Evolutionary conservation across 495 filamentous ascomycete genomes (phyloP).

Genomic region (Penicillium macrosclerotiorum): DNA sequence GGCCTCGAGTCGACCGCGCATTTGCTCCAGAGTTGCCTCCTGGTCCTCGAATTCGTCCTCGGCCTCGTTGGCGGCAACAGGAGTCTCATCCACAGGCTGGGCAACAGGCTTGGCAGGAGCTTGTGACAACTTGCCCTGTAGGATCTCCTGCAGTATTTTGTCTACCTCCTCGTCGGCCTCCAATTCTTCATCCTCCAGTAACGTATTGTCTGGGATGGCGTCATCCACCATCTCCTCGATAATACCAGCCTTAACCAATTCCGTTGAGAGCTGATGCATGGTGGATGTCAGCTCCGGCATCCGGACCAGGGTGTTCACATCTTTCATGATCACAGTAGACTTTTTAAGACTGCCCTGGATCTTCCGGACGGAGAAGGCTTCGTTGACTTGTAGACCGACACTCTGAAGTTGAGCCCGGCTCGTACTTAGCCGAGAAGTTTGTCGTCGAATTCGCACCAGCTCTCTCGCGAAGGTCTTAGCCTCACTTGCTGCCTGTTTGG

Average conservation of each 20-base stretch:
- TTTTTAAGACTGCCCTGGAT: slow-evolving; percentile 91
- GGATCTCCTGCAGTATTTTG: slow-evolving; percentile 84
- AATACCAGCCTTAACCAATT: slow-evolving; percentile 90
- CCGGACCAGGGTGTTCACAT: slow-evolving; percentile 83
- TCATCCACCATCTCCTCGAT: slow-evolving; percentile 98
- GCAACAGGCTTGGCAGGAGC: slow-evolving; percentile 50
- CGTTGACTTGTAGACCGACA: slow-evolving; percentile 97
- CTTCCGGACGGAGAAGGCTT: slow-evolving; percentile 93
- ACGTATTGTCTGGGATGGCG: slow-evolving; percentile 67
- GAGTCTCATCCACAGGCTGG: slow-evolving; percentile 54
- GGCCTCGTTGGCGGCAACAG: slow-evolving; percentile 18
- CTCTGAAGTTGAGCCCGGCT: slow-evolving; percentile 88
- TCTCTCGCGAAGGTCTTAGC: slow-evolving; percentile 85
- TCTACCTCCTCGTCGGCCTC: slow-evolving; percentile 91
- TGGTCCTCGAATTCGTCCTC: slow-evolving; percentile 76
- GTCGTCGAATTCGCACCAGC: slow-evolving; percentile 77
- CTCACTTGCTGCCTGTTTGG: slow-evolving; percentile 71
- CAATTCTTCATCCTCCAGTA: slow-evolving; percentile 77
- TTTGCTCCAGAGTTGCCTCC: slow-evolving; percentile 85
- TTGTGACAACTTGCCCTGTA: slow-evolving; percentile 77
- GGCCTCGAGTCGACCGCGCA: slow-evolving; percentile 87
- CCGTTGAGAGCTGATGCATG: slow-evolving; percentile 83
- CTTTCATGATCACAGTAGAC: slow-evolving; percentile 91
- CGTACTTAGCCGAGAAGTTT: slow-evolving; percentile 70
- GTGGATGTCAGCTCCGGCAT: slow-evolving; percentile 85